Conservation (phyloP, 2,329 filamentous ascomycete genomes). For the Botrytis byssoidea region DNA sequence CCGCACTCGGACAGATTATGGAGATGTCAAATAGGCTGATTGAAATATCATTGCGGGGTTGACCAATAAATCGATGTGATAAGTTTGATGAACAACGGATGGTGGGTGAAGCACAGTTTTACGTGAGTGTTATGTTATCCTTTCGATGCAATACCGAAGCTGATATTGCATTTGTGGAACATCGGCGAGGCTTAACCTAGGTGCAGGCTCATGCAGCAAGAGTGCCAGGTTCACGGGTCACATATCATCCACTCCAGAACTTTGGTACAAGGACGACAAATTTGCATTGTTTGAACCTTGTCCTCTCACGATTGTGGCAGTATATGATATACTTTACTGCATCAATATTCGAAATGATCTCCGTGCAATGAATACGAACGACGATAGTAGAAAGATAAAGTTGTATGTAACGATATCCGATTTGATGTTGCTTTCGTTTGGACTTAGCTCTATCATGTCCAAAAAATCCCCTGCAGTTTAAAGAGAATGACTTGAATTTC, state of each 20-base stretch:
- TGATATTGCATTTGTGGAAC: neutral
- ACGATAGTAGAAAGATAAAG: neutral
- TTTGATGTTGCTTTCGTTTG: neutral
- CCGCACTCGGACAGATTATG: neutral
- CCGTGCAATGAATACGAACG: neutral
- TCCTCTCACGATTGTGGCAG: neutral
- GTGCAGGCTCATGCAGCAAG: neutral
- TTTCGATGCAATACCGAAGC: neutral
- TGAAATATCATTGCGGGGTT: constrained; percentile 4
- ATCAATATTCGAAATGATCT: neutral
- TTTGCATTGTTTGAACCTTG: neutral
- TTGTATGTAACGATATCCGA: neutral
- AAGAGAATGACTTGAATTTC: neutral
- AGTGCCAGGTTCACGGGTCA: neutral
- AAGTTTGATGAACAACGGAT: neutral
- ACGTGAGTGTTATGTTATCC: neutral
- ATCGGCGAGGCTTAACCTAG: neutral
- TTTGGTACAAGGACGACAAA: neutral
- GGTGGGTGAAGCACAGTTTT: neutral
- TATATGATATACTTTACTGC: too few species aligned
- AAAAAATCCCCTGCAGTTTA: neutral
- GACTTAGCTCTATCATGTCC: too few species aligned
- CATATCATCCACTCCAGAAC: neutral
- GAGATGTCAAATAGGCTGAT: neutral
- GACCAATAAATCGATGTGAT: neutral